Base-by-base conservation (phyloP, 2,329 filamentous ascomycete genomes). In the Pyrenophora teres region DNA sequence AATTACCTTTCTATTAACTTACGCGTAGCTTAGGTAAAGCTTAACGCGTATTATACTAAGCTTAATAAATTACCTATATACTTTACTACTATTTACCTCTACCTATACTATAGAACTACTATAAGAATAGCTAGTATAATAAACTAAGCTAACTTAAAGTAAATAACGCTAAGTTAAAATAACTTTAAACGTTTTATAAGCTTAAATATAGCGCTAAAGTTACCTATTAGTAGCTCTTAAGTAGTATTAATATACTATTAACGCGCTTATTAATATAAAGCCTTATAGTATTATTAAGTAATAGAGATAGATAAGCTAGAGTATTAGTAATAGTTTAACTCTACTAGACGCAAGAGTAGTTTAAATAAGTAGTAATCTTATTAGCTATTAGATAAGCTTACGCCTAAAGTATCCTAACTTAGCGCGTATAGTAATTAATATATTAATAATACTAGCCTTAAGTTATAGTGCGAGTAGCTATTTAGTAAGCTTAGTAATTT, bases 401-500 rank as follows among this genome's bases (percentile, higher is more conserved):
- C 25, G 19, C 8, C 35, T 18, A 32, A 46, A 46, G 19, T 46
- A 46, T 25, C 44, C 44, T 9, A 21, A 46, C 27, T 40, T 46
- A 32, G 25, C 36, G 9, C 15, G 44, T 6, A 6, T 46, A 5
- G 44, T 36, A 15, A n/a, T 46, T 25, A 25, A 46, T 15, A 15
- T 40, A 9, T 10, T 46, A 16, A 33, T 25, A n/a, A 46, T 46
- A 23, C 44, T 25, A 13, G 44, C 44, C 7, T 21, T 10, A 8
- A 46, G 43, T 25, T 46, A 33, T 33, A 46, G 33, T 46, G 43
- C 33, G 43, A 46, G 43, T 19, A 33, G 13, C 6, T 44, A 4
- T 44, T 44, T 9, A 44, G 41, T 10, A 31, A 44, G 30, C 41
- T 44, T 5, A 33, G 43, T 32, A 33, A 46, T 46, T 33, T 46